phyloP scores from a whole-genome alignment of 345 rosid genomes.

The Brassica nigra region DNA sequence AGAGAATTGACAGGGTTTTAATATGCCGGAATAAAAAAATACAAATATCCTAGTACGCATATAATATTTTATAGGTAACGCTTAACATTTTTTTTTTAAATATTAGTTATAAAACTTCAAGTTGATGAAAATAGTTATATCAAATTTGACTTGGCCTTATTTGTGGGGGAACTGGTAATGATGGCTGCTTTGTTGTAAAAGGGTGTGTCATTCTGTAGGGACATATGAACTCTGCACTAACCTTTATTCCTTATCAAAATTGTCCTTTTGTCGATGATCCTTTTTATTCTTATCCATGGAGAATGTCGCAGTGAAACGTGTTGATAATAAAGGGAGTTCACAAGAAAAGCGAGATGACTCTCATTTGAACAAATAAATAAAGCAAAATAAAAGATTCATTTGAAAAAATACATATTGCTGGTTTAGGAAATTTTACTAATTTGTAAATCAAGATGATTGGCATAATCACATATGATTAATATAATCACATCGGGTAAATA shows the following conservation, averaged over 20 bases:
- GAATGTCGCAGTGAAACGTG: conserved; percentile 13
- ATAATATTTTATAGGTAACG: not conserved
- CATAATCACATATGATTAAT: not conserved
- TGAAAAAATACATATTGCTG: not conserved
- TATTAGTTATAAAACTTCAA: not conserved
- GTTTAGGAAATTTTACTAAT: not conserved
- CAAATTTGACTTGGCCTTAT: conserved; percentile 19
- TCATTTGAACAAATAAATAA: not conserved
- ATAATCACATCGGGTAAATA: conserved; percentile 10
- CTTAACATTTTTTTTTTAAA: not conserved
- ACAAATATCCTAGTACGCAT: not conserved
- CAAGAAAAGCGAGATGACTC: not conserved
- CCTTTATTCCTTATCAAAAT: not conserved
- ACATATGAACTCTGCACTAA: not conserved
- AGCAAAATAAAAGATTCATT: not conserved
- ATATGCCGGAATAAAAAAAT: not conserved
- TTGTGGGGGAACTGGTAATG: not conserved
- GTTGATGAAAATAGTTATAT: not conserved
- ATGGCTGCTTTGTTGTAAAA: not conserved
- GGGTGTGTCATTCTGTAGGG: conserved; percentile 15
- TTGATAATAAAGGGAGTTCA: not conserved
- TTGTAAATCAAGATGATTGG: not conserved
- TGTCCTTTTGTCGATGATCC: conserved; percentile 7
- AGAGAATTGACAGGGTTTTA: not conserved
- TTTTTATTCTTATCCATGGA: not conserved